These are phyloP conservation scores for Cucurbita maxima DNA, from an alignment of 306 rosid genomes.

Conservation along the genomic window DNA sequence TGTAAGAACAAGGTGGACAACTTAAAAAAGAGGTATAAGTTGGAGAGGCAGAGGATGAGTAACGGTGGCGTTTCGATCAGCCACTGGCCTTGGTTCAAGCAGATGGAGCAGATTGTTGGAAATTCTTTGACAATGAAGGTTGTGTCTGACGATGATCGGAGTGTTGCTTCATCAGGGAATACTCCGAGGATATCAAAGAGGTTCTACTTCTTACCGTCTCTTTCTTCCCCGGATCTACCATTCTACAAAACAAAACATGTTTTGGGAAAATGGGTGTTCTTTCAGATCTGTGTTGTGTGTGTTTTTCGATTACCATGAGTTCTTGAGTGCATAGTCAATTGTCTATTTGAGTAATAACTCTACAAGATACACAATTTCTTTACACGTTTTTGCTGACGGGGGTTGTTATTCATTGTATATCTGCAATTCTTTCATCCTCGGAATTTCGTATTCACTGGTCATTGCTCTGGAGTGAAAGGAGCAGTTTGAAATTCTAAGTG, in stretches of 20 bases:
- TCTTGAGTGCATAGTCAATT: background rate
- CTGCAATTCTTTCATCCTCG: background rate
- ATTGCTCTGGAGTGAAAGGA: background rate
- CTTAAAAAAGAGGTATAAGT: constrained; percentile 80
- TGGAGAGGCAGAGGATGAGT: constrained; percentile 79
- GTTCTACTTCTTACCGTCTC: constrained; percentile 9
- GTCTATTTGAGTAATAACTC: background rate
- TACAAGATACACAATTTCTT: background rate
- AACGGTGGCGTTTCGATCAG: constrained; percentile 54
- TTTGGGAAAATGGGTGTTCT: background rate
- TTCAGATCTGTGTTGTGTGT: background rate
- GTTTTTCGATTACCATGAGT: background rate
- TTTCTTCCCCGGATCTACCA: background rate
- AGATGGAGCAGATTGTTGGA: constrained; percentile 81
- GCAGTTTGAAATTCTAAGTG: background rate
- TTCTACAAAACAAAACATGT: background rate
- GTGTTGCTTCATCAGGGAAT: constrained; percentile 33
- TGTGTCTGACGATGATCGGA: constrained; percentile 53
- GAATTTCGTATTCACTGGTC: background rate
- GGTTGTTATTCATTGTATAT: background rate
- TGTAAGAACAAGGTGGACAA: constrained; percentile 94
- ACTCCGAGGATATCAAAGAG: constrained; percentile 69
- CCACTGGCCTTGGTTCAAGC: constrained; percentile 97
- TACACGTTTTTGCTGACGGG: background rate
- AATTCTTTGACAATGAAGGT: constrained; percentile 55